phyloP scores from a whole-genome alignment of 768 basidiomycete species.

The Russula abietina region DNA sequence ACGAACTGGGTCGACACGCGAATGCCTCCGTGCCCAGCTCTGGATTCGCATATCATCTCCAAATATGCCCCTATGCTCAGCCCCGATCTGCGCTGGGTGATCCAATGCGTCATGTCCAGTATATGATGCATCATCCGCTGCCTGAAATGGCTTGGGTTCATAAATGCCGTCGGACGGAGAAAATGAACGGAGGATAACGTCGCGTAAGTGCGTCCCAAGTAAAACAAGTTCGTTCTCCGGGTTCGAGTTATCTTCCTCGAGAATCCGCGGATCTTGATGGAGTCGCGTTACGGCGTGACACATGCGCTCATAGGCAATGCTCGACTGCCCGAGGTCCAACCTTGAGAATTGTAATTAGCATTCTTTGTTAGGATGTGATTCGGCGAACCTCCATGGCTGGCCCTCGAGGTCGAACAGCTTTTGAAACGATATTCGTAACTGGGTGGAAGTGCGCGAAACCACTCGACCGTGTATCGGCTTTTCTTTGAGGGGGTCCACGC shows the following conservation, averaged over 20 bases:
- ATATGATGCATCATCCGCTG: conserved; percentile 37
- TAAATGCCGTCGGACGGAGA: conserved; percentile 29
- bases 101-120: conserved; percentile 36
- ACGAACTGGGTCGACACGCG: conserved; percentile 47
- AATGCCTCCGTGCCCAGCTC: conserved; percentile 76
- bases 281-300: conserved; percentile 55
- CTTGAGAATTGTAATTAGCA: conserved; percentile 26
- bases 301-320: conserved; percentile 65
- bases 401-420: conserved; percentile 41
- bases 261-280: conserved; percentile 44
- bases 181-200: conserved; percentile 61
- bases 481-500: conserved; percentile 55
- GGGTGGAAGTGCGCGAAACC: conserved; percentile 42
- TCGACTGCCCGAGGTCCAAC: conserved; percentile 65
- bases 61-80: conserved; percentile 46
- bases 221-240: conserved; percentile 47
- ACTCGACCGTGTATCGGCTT: conserved; percentile 50
- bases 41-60: conserved; percentile 67
- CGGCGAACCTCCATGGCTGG: conserved; percentile 43
- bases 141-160: conserved; percentile 35
- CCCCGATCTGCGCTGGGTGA: conserved; percentile 31
- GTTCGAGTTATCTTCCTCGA: conserved; percentile 32
- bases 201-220: conserved; percentile 66
- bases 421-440: conserved; percentile 54
- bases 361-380: neutral